Conservation (phyloP, 1,139 yeast species). For the Lizanozyma gosingica region DNA sequence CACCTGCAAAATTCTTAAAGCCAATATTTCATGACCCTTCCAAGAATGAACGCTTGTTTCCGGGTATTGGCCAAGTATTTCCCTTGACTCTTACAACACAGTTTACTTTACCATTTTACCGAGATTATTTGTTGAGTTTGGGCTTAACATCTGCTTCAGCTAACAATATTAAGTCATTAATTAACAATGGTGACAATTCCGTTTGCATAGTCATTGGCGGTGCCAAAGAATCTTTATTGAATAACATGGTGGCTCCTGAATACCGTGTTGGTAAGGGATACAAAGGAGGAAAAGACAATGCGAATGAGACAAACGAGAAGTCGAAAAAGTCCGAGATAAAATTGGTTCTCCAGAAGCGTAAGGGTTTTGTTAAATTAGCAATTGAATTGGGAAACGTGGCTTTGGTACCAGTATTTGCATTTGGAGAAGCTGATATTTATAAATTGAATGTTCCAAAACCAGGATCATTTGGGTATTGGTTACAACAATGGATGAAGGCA, state of each 20-base stretch:
- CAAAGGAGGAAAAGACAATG: conserved; percentile 34
- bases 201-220: conserved; percentile 93
- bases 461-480: conserved; percentile 40
- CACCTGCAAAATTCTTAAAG: conserved; percentile 45
- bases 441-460: conserved; percentile 50
- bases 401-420: conserved; percentile 82
- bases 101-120: conserved; percentile 76
- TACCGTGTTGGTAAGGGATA: conserved; percentile 41
- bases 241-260: conserved; percentile 27
- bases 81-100: conserved; percentile 78
- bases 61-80: conserved; percentile 69
- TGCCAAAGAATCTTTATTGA: conserved; percentile 76
- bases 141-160: conserved; percentile 86
- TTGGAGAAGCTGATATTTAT: conserved; percentile 85
- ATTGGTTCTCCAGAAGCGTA: conserved; percentile 66
- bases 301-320: conserved; percentile 25
- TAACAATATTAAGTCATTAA: conserved; percentile 56
- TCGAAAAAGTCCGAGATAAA: conserved; percentile 16
- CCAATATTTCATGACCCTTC: conserved; percentile 37
- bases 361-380: conserved; percentile 86
- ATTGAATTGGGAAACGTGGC: conserved; percentile 68
- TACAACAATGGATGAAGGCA: conserved; percentile 67
- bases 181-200: conserved; percentile 59
- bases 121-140: conserved; percentile 74
- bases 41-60: conserved; percentile 47